Evolutionary conservation across 768 basidiomycete species (phyloP).

Genomic region (Rhodotorula kratochvilovae): DNA sequence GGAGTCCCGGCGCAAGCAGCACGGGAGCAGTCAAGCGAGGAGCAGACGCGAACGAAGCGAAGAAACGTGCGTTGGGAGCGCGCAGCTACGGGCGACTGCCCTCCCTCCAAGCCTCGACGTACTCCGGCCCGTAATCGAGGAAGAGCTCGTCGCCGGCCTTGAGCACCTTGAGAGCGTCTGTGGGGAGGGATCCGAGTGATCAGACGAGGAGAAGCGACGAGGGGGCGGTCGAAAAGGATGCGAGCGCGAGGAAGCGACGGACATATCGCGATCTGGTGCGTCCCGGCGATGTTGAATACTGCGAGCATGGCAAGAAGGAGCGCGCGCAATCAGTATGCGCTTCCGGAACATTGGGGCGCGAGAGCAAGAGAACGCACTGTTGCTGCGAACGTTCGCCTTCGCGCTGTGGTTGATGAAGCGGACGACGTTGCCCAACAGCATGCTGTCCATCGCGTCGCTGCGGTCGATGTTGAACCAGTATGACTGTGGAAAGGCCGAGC

Average conservation of each 20-base stretch:
- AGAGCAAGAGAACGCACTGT: neutral
- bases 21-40: no score
- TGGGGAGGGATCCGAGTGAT: neutral
- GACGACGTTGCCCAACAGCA: neutral
- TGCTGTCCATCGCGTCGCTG: neutral
- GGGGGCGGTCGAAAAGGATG: neutral
- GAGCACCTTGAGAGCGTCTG: neutral
- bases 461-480: slow-evolving; percentile 10
- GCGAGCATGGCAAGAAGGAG: neutral
- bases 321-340: no score
- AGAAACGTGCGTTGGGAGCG: neutral
- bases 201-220: neutral
- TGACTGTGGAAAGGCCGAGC: neutral
- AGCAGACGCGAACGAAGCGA: no score
- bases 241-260: accelerated
- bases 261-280: slow-evolving; percentile 13
- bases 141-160: neutral
- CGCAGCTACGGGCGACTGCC: neutral
- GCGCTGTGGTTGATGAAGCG: slow-evolving; percentile 11
- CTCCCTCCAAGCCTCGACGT: neutral
- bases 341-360: no score
- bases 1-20: no score
- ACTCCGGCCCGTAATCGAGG: slow-evolving; percentile 6
- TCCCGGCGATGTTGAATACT: slow-evolving; percentile 12
- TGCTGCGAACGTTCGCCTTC: neutral